Conservation (phyloP, 495 filamentous ascomycete genomes). For the Astrocystis sublimbata region DNA sequence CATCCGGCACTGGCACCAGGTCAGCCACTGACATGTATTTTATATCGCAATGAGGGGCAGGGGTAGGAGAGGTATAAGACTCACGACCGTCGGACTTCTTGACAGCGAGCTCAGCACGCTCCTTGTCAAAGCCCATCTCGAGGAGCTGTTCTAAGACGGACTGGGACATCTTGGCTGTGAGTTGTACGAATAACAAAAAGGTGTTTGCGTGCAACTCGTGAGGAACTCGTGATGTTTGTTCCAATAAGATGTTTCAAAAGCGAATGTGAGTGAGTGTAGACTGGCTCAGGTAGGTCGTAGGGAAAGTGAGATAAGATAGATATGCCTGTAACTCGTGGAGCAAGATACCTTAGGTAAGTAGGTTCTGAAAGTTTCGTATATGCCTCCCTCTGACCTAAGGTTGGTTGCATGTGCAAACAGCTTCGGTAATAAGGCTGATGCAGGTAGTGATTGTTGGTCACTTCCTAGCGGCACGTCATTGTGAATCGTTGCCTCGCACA, state of each 20-base stretch:
- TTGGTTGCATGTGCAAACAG: no score
- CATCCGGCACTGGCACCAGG: conserved; percentile 70
- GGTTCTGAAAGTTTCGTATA: no score
- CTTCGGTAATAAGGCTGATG: neutral
- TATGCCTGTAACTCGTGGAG: no score
- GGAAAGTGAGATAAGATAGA: no score
- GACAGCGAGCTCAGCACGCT: conserved; percentile 76
- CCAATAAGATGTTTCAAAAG: neutral
- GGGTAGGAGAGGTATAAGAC: conserved; percentile 40
- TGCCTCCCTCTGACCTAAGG: no score
- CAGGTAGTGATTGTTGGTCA: conserved; percentile 8
- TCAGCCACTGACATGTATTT: conserved; percentile 10
- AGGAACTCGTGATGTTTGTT: neutral
- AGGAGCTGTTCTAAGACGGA: conserved; percentile 78
- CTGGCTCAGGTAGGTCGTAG: neutral
- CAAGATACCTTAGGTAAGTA: no score
- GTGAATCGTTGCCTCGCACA: conserved; percentile 28
- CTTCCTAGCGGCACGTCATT: conserved; percentile 29
- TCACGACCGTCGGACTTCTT: conserved; percentile 73
- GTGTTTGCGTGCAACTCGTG: conserved; percentile 17
- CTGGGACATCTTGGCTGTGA: conserved; percentile 55
- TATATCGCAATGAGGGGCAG: no score
- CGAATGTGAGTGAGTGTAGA: neutral
- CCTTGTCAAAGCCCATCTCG: conserved; percentile 92
- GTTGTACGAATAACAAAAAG: conserved; percentile 23